phyloP scores from a whole-genome alignment of 768 basidiomycete genomes.

The Sporobolomyces phaffii region DNA sequence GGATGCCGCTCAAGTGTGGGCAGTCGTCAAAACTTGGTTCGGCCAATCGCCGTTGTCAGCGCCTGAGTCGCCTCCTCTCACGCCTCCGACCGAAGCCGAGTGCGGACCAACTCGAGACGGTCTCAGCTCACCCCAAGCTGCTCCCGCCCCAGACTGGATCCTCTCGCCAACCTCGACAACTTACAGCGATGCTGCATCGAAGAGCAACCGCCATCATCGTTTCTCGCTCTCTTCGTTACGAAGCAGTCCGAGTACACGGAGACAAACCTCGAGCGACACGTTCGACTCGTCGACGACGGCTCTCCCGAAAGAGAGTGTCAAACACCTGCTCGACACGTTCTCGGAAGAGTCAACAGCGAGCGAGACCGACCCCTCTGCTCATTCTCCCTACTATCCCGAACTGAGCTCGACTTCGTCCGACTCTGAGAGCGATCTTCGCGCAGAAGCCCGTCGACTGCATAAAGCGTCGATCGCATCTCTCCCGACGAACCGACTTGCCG shows the following conservation, averaged over 20 bases:
- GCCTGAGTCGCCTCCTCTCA: neutral
- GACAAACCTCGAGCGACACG: conserved; percentile 1
- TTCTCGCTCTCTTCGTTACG: conserved; percentile 5
- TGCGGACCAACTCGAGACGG: neutral
- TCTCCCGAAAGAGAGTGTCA: neutral
- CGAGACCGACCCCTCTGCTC: conserved; percentile 11
- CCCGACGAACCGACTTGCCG: conserved; percentile 20
- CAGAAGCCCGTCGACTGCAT: neutral
- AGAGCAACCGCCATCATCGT: neutral
- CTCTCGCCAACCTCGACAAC: neutral
- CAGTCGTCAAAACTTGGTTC: conserved; percentile 30
- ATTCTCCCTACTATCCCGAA: conserved; percentile 10
- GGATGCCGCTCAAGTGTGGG: conserved; percentile 34
- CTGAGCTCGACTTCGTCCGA: conserved; percentile 28
- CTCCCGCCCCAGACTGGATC: neutral
- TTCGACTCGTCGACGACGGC: neutral
- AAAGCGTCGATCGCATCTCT: neutral
- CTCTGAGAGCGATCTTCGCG: conserved; percentile 22
- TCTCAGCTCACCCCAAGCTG: too few relatives aligned
- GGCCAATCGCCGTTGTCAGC: conserved; percentile 5
- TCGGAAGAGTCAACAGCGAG: conserved; percentile 30
- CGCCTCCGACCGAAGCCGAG: neutral
- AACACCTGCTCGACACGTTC: conserved; percentile 23
- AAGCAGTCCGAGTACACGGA: neutral
- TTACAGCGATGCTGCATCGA: neutral